Conservation (phyloP, 805 yeast species). For the Blastobotrys americana region DNA sequence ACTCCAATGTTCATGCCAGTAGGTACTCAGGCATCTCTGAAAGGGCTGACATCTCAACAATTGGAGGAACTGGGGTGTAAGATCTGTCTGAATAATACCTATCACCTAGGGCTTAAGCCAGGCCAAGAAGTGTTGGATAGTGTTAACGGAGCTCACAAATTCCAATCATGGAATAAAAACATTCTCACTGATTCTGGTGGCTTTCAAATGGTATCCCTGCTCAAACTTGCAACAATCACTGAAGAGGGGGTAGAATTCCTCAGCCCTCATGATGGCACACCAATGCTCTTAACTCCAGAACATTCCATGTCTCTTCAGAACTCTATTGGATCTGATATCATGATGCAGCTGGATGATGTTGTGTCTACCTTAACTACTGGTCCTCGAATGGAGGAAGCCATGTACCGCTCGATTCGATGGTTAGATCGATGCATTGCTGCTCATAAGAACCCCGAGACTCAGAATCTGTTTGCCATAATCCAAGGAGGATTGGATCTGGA, state of each 20-base stretch:
- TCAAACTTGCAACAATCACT: slow-evolving; percentile 40
- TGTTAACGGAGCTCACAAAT: slow-evolving; percentile 39
- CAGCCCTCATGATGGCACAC: slow-evolving; percentile 40
- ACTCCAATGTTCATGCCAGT: slow-evolving; percentile 45
- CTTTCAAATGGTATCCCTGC: slow-evolving; percentile 40
- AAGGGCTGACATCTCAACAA: slow-evolving; percentile 39
- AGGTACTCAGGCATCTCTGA: slow-evolving; percentile 41
- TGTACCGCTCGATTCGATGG: slow-evolving; percentile 39
- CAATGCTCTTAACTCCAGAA: slow-evolving; percentile 41
- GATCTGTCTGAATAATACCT: slow-evolving; percentile 39
- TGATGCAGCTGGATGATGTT: slow-evolving; percentile 43
- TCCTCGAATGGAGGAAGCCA: slow-evolving; percentile 40
- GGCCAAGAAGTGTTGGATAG: slow-evolving; percentile 37
- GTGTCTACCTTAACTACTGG: slow-evolving; percentile 39
- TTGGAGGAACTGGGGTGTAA: slow-evolving; percentile 35
- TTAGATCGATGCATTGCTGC: slow-evolving; percentile 39
- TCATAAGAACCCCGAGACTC: slow-evolving; percentile 37
- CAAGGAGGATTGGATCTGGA: slow-evolving; percentile 40
- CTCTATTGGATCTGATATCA: slow-evolving; percentile 39
- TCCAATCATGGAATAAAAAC: slow-evolving; percentile 38
- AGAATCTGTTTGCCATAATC: slow-evolving; percentile 39
- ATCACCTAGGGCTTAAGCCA: slow-evolving; percentile 39
- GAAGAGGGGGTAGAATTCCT: slow-evolving; percentile 41
- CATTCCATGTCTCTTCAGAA: slow-evolving; percentile 41
- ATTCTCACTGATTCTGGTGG: slow-evolving; percentile 41